Evolutionary conservation across 306 rosid genomes (phyloP).

Genomic region (Mimosa bimucronata): DNA sequence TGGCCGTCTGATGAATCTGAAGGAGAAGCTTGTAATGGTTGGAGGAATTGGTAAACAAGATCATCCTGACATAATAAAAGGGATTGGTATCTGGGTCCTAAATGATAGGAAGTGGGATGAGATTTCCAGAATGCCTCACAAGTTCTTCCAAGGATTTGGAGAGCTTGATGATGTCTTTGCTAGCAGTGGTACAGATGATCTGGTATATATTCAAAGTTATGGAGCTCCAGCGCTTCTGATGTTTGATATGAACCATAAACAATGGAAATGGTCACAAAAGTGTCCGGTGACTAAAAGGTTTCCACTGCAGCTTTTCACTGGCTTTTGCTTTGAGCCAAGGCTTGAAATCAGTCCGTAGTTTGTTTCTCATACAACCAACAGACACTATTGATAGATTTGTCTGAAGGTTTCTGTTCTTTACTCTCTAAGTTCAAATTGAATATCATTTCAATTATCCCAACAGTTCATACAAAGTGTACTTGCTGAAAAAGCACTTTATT

Average conservation of each 20-base stretch:
- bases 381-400: conserved; percentile 32
- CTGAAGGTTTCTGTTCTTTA: conserved; percentile 33
- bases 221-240: conserved; percentile 86
- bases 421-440: conserved; percentile 29
- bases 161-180: conserved; percentile 92
- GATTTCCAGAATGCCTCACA: conserved; percentile 85
- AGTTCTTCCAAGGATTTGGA: conserved; percentile 87
- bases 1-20: conserved; percentile 87
- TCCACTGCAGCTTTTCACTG: conserved; percentile 88
- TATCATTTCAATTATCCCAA: conserved; percentile 39
- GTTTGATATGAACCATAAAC: conserved; percentile 63
- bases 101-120: conserved; percentile 78
- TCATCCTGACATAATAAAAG: conserved; percentile 83
- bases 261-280: conserved; percentile 94
- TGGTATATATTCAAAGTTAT: conserved; percentile 84
- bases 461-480: conserved; percentile 55
- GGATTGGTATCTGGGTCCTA: conserved; percentile 86
- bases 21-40: conserved; percentile 88
- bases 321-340: conserved; percentile 91
- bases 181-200: conserved; percentile 86
- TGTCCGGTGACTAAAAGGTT: conserved; percentile 83
- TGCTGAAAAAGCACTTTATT: conserved; percentile 54
- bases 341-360: conserved; percentile 74
- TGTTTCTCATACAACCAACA: conserved; percentile 30
- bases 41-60: conserved; percentile 91